Percentiles rank a stretch among this genome's conserved stretches.
Conservation (phyloP, 805 yeast genomes). For the Teunomyces stri region DNA sequence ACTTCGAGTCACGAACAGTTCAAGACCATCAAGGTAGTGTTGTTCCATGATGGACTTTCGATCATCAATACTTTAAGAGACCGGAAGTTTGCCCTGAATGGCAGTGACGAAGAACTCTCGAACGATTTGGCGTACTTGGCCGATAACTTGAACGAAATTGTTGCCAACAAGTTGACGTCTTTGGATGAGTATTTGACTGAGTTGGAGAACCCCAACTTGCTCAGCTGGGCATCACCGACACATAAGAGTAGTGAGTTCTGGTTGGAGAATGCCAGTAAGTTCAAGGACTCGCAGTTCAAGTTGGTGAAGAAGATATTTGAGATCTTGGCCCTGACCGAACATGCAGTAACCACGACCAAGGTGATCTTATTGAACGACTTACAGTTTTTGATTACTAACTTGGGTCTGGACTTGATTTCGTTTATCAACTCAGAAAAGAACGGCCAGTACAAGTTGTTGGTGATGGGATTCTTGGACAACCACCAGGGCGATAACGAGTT, state of each 20-base stretch:
- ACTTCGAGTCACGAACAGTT: constrained; percentile 32
- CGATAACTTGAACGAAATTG: constrained; percentile 66
- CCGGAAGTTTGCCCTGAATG: constrained; percentile 75
- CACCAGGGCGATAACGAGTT: constrained; percentile 79
- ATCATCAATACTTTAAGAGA: constrained; percentile 68
- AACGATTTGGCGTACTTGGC: constrained; percentile 62
- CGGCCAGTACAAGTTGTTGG: constrained; percentile 66
- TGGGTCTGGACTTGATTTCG: constrained; percentile 37
- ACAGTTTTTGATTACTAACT: constrained; percentile 39
- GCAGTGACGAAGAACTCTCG: constrained; percentile 79
- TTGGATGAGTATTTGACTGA: constrained; percentile 91
- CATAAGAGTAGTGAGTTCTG: constrained; percentile 88
- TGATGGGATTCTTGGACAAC: constrained; percentile 75
- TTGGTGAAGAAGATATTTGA: constrained; percentile 60
- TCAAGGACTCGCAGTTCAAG: constrained; percentile 77
- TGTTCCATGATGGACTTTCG: constrained; percentile 73
- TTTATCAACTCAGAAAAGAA: constrained; percentile 38
- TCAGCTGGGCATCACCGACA: constrained; percentile 81
- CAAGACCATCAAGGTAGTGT: constrained; percentile 60
- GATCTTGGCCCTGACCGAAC: constrained; percentile 39
- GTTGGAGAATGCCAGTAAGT: constrained; percentile 74
- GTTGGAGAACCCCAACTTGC: constrained; percentile 70
- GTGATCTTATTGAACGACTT: constrained; percentile 44
- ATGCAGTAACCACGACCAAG: constrained; percentile 18
- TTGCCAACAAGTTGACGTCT: constrained; percentile 70